These are phyloP conservation scores for Puccinia coronata DNA, from an alignment of 1,284 basidiomycete genomes.

Conservation along the genomic window DNA sequence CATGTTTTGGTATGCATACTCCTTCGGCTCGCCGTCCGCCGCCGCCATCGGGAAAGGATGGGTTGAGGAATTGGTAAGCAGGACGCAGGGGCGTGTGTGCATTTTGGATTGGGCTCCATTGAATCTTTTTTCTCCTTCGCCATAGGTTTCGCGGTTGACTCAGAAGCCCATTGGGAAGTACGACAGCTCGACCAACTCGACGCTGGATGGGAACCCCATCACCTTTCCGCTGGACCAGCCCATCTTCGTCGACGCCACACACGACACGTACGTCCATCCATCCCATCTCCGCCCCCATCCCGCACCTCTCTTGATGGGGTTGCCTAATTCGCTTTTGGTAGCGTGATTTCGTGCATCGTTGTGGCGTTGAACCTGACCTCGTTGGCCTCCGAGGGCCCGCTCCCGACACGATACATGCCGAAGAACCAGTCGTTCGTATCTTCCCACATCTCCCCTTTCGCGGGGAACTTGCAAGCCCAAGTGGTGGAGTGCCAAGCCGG, in stretches of 20 bases:
- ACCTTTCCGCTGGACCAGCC: conserved; percentile 79
- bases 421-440: conserved; percentile 63
- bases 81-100: conserved; percentile 54
- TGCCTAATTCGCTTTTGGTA: neutral
- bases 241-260: conserved; percentile 81
- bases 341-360: conserved; percentile 57
- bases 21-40: conserved; percentile 59
- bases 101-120: neutral
- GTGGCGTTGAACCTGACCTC: conserved; percentile 69
- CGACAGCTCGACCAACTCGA: conserved; percentile 76
- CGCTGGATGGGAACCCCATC: conserved; percentile 69
- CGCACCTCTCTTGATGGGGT: too few species aligned
- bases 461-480: conserved; percentile 66
- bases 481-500: conserved; percentile 63
- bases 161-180: conserved; percentile 69
- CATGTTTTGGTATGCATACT: conserved; percentile 50
- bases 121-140: conserved; percentile 50
- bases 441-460: conserved; percentile 65
- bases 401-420: conserved; percentile 73
- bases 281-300: too few species aligned
- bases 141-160: conserved; percentile 71
- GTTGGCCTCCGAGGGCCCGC: conserved; percentile 69
- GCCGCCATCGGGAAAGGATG: conserved; percentile 61
- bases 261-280: conserved; percentile 62
- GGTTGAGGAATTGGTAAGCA: conserved; percentile 59